Evolutionary conservation across 495 filamentous ascomycete genomes (phyloP), one percentile per base, ranked within the genome.

Genomic region (Xylaria nigripes): DNA sequence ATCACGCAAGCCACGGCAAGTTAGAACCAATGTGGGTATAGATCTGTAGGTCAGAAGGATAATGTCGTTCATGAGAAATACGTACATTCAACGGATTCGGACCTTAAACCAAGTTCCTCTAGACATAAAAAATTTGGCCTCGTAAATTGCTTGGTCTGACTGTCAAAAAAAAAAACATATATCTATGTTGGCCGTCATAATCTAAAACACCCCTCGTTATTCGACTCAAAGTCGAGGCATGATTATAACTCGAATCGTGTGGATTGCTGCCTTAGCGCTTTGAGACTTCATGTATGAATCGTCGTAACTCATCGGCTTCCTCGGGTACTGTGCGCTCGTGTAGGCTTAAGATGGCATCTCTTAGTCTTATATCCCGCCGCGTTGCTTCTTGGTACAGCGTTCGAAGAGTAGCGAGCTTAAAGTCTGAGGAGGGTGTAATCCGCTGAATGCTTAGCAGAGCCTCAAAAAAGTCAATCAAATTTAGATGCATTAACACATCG

Each of bases 401-500:
- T 40, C 61, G 60, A 9, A 78, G 54, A n/a, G 68, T 70, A 18
- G 72, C 68, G 12, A 72, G 64, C 45, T 72, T 77, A 45, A 59
- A 44, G 24, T 61, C 45, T 1, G 71, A 68, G 43, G 68, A 61
- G 25, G 72, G 71, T 0, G 73, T 73, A 25, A 74, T 65, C 10
- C 77, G 69, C 66, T 76, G 71, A 54, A 77, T 66, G 24, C 78
- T 76, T 13, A 90, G 61, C 40, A 87, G 70, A n/a, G 80, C 74
- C 45, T 80, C 76, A 57, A 83, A 89, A 63, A 93, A 93, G 58
- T 88, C 82, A 45, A 94, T 73, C 45, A 93, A 69, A 18, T 76
- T 87, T 60, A 87, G 76, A 56, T 92, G 86, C 85, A 95, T 87
- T 56, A 96, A 69, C 22, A 84, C 73, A 61, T 96, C 90, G 36